Evolutionary conservation across 2,329 filamentous ascomycete species (phyloP).

Genomic region (Davidsoniella neocaledoniae): DNA sequence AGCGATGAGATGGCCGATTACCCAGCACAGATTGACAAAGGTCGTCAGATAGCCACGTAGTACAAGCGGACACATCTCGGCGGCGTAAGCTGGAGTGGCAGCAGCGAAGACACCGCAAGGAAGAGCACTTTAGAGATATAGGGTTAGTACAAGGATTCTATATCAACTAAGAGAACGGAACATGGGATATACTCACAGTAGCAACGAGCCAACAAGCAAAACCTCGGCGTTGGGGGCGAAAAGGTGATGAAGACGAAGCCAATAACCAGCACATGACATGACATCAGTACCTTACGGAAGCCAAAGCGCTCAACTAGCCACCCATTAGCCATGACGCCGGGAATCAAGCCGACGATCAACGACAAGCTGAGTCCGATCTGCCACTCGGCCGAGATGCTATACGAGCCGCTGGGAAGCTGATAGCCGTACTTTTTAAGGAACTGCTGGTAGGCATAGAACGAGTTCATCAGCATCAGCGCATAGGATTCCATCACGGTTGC

Average conservation of each 20-base stretch:
- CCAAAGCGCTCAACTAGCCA: constrained; percentile 15
- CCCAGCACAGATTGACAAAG: constrained; percentile 29
- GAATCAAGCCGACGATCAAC: constrained; percentile 13
- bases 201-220: constrained; percentile 28
- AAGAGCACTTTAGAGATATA: constrained; percentile 20
- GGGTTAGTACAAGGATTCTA: not conserved
- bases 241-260: constrained; percentile 20
- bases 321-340: constrained; percentile 15
- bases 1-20: constrained; percentile 26
- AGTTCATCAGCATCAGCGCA: constrained; percentile 16
- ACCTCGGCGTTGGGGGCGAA: constrained; percentile 21
- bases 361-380: constrained; percentile 13
- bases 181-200: constrained; percentile 14
- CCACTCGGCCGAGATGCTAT: constrained; percentile 14
- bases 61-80: constrained; percentile 26
- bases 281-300: constrained; percentile 33
- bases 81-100: constrained; percentile 26
- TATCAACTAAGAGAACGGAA: not conserved
- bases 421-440: constrained; percentile 16
- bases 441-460: constrained; percentile 16
- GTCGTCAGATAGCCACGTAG: constrained; percentile 27
- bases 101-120: constrained; percentile 31
- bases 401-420: constrained; percentile 14
- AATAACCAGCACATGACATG: constrained; percentile 17
- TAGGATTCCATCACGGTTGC: constrained; percentile 25